Base-by-base conservation (phyloP, 306 rosid genomes). In the Spatholobus suberectus region DNA sequence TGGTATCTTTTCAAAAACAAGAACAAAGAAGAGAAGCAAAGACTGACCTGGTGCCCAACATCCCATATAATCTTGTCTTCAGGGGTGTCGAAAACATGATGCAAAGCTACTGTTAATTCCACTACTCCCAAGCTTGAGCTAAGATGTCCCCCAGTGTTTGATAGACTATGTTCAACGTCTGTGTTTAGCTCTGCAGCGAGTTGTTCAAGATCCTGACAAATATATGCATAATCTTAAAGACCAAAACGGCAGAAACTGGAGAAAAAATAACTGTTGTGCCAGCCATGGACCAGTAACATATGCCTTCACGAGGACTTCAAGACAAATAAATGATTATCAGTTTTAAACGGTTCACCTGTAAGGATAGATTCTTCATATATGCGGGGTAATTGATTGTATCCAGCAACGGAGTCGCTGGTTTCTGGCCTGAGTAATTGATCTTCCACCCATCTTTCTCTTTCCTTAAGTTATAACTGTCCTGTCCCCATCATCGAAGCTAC, bases 121-220 rank as follows among this genome's bases (percentile, higher is more conserved):
- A 91, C 91, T 4, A 91, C 97, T 77, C 97, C 97, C 66, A 93
- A 87, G 83, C 92, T 91, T 27, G 97, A 34, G 86, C 97, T 90
- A 10, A 93, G 92, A 90, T 93, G 97, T 21, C 97, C 97, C 13
- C 97, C 97, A 5, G 81, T 82, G 44, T 87, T 59, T 26, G 97
- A 84, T 54, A 93, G 88, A 5, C 86, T 54, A 49, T 85, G 82
- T 15, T 91, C 97, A 21, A 93, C 78, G 37, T 91, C 95, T 46
- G 89, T 88, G 87, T 91, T 89, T 6, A 93, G 77, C 82, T 93
- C 97, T 79, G 92, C 92, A 49, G 94, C 87, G 3, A 93, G 90
- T 80, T 87, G 91, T 81, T 91, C 89, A 32, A 93, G 97, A 24
- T 91, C 97, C 95, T 93, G 86, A 72, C 71, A 75, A 68, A 41